These are phyloP conservation scores for Solanum clarkiae DNA, from an alignment of 257 asterid species.

Conservation along the genomic window DNA sequence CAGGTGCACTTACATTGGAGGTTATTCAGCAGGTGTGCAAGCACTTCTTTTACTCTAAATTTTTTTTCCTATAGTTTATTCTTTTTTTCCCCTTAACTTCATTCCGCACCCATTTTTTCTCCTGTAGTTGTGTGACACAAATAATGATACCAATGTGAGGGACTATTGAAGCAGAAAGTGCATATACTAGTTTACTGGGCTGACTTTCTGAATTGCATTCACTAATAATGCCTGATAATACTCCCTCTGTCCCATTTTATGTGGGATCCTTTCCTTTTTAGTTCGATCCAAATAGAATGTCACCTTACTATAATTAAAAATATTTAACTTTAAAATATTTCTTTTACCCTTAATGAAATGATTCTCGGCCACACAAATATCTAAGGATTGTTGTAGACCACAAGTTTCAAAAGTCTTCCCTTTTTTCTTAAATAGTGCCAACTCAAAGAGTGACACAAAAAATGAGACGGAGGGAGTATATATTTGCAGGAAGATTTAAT, in stretches of 20 bases:
- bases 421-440: no score
- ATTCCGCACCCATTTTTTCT: not conserved
- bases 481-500: not conserved
- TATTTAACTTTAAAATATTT: no score
- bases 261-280: no score
- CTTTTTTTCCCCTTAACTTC: not conserved
- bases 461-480: not conserved
- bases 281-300: no score
- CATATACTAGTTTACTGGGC: not conserved
- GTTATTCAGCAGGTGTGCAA: slow-evolving; percentile 54
- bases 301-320: no score
- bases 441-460: no score
- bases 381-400: no score
- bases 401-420: no score
- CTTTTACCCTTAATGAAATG: no score
- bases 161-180: not conserved
- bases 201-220: not conserved
- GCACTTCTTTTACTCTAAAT: not conserved
- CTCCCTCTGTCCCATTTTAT: no score
- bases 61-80: not conserved
- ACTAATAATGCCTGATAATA: not conserved
- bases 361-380: no score
- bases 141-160: not conserved
- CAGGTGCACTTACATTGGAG: slow-evolving; percentile 64
- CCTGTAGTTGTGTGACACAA: not conserved